phyloP scores from a whole-genome alignment of 495 filamentous ascomycete genomes.

The Halenospora varia region DNA sequence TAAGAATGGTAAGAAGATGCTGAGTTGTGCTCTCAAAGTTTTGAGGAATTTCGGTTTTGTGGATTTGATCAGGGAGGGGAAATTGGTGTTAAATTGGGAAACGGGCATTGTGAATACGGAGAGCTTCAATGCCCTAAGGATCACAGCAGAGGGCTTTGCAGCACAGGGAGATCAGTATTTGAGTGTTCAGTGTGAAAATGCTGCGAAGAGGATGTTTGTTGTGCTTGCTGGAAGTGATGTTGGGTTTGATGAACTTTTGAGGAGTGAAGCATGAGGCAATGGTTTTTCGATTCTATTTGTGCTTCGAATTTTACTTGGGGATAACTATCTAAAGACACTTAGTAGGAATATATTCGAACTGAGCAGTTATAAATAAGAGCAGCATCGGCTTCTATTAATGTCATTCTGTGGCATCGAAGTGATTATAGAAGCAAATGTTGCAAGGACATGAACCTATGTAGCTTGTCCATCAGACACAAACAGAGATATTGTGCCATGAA shows the following conservation, averaged over 20 bases:
- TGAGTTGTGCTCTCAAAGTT: conserved; percentile 31
- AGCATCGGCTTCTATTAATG: no score
- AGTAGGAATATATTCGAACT: no score
- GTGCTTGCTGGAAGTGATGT: conserved; percentile 37
- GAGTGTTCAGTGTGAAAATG: conserved; percentile 24
- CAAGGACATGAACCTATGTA: no score
- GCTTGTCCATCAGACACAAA: no score
- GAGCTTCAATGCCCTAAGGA: conserved; percentile 33
- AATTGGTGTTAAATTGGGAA: conserved; percentile 9
- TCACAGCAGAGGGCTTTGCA: conserved; percentile 31
- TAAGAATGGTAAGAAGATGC: conserved; percentile 36
- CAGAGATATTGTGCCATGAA: no score
- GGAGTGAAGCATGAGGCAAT: no score
- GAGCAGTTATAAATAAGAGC: no score
- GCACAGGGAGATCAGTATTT: conserved; percentile 28
- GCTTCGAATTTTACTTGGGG: no score
- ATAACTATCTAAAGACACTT: no score
- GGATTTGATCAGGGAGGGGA: conserved; percentile 23
- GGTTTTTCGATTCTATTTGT: no score
- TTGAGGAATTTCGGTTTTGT: conserved; percentile 42
- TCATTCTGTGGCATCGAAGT: no score
- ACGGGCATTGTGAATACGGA: conserved; percentile 36
- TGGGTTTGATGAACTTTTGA: conserved; percentile 24
- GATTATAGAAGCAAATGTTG: no score
- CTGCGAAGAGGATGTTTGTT: conserved; percentile 33